phyloP scores from a whole-genome alignment of 306 rosid genomes.

The Cucurbita argyrosperma region DNA sequence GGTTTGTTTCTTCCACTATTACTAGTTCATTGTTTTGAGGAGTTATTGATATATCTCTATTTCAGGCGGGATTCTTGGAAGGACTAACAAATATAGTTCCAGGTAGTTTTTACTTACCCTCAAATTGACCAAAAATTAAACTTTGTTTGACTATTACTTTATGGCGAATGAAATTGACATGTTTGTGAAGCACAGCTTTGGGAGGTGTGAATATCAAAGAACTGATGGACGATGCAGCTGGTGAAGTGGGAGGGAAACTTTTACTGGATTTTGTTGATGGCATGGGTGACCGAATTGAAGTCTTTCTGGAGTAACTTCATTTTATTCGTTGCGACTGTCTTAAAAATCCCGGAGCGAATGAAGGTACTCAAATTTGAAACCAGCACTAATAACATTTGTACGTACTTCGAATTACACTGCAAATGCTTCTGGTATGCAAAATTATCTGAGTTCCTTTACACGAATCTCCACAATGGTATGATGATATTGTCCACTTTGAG shows the following conservation, averaged over 20 bases:
- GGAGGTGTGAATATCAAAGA: constrained; percentile 76
- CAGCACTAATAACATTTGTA: not conserved
- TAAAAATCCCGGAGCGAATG: not conserved
- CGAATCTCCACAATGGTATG: too few relatives aligned
- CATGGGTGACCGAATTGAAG: constrained; percentile 81
- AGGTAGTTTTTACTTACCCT: constrained; percentile 25
- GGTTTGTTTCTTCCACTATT: not conserved
- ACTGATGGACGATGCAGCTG: constrained; percentile 61
- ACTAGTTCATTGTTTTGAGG: not conserved
- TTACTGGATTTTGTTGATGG: constrained; percentile 66
- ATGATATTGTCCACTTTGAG: too few relatives aligned
- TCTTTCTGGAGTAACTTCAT: constrained; percentile 50
- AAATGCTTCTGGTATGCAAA: not conserved
- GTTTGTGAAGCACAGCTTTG: constrained; percentile 38
- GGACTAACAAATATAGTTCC: constrained; percentile 84
- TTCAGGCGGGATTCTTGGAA: constrained; percentile 93
- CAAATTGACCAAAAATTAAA: not conserved
- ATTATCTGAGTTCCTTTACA: not conserved
- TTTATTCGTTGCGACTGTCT: not conserved
- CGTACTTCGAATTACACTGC: not conserved
- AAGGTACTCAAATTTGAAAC: not conserved
- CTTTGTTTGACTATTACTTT: not conserved
- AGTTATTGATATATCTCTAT: constrained; percentile 5
- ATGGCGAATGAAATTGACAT: not conserved
- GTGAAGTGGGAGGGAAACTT: constrained; percentile 67